Conservation (phyloP, 768 basidiomycete species). For the Mycena epipterygia region DNA sequence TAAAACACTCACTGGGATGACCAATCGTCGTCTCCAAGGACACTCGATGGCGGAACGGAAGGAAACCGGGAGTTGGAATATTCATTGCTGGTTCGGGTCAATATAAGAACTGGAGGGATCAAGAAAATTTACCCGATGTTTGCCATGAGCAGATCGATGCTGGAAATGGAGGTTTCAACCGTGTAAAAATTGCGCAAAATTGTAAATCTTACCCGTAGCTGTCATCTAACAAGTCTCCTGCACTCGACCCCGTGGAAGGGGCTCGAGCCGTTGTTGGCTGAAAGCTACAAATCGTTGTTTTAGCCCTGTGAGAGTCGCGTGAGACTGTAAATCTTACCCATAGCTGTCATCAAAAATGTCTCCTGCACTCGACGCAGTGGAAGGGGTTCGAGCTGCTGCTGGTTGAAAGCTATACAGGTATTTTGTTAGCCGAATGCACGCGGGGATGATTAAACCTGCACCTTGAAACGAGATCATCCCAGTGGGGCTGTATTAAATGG, state of each 20-base stretch:
- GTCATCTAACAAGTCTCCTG: not conserved
- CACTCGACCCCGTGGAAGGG: not conserved
- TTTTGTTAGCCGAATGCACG: not conserved
- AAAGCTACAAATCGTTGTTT: not conserved
- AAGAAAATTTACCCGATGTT: not conserved
- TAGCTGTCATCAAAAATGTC: not conserved
- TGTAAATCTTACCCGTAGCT: not conserved
- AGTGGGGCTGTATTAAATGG: not conserved
- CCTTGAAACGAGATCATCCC: constrained; percentile 10
- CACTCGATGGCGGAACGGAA: constrained; percentile 7
- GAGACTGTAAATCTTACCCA: too few species aligned
- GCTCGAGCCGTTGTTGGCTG: not conserved
- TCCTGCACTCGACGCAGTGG: not conserved
- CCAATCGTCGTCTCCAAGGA: constrained; percentile 14
- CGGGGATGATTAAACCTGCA: not conserved
- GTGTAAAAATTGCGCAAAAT: not conserved
- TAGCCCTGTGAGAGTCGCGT: too few species aligned
- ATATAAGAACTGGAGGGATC: not conserved
- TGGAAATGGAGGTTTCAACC: not conserved
- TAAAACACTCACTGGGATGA: constrained; percentile 10
- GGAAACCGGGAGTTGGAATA: not conserved
- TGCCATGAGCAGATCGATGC: constrained; percentile 16
- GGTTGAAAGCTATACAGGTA: constrained; percentile 6
- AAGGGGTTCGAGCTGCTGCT: not conserved
- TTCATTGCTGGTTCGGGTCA: not conserved